Evolutionary conservation across 352 stramenopile genomes (phyloP).

Genomic region (Globisporangium perplexum): DNA sequence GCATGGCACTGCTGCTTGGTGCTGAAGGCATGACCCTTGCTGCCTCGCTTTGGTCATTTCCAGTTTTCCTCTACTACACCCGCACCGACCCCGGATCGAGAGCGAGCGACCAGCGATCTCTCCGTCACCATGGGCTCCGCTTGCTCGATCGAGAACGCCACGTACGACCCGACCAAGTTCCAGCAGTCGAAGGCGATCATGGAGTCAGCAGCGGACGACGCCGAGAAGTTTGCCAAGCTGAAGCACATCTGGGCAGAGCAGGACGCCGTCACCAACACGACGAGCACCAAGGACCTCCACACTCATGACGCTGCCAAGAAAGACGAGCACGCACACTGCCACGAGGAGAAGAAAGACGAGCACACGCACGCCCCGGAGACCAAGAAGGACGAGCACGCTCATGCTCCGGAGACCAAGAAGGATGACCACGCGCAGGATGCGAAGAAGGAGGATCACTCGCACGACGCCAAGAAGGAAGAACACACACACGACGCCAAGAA

Average conservation of each 20-base stretch:
- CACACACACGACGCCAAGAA: not conserved
- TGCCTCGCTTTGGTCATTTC: constrained; percentile 1
- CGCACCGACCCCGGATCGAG: too few species aligned
- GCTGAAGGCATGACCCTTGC: too few species aligned
- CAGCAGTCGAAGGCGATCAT: constrained; percentile 63
- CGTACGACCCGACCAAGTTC: constrained; percentile 63
- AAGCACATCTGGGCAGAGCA: constrained; percentile 52
- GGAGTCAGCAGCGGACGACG: constrained; percentile 47
- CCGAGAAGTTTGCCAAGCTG: constrained; percentile 68
- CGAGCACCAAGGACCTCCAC: constrained; percentile 32
- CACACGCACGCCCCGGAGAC: constrained; percentile 4
- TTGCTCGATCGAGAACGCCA: constrained; percentile 46
- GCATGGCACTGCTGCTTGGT: too few species aligned
- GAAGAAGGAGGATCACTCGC: not conserved
- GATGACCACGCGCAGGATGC: not conserved
- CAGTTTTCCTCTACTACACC: not conserved
- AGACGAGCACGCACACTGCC: not conserved
- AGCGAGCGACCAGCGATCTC: too few species aligned
- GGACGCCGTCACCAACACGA: constrained; percentile 18
- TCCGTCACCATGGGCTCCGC: constrained; percentile 43
- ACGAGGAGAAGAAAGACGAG: constrained; percentile 2
- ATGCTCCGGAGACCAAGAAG: not conserved
- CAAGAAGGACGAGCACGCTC: constrained; percentile 4
- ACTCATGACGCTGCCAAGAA: constrained; percentile 7
- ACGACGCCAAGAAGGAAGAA: not conserved